Evolutionary conservation across 495 filamentous ascomycete genomes (phyloP).

Genomic region (Penicillium bovifimosum): DNA sequence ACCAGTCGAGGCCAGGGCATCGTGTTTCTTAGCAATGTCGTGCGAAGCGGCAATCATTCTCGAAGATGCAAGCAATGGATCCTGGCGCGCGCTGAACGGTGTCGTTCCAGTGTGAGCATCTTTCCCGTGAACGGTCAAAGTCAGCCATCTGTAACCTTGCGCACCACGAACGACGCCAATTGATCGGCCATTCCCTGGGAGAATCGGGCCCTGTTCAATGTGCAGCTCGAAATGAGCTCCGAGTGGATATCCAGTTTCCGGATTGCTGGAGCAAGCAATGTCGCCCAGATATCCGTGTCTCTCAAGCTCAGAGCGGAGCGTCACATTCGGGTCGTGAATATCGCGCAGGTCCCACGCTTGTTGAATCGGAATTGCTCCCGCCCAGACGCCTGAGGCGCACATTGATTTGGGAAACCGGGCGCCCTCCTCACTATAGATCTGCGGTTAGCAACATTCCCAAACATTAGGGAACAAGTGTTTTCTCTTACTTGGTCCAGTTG

Average conservation of each 20-base stretch:
- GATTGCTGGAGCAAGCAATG: conserved; percentile 34
- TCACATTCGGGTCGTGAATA: conserved; percentile 49
- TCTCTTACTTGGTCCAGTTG: conserved; percentile 64
- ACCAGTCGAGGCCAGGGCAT: conserved; percentile 60
- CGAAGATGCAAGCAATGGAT: conserved; percentile 59
- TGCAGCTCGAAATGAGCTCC: conserved; percentile 76
- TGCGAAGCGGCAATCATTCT: conserved; percentile 62
- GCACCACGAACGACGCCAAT: conserved; percentile 66
- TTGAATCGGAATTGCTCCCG: conserved; percentile 54
- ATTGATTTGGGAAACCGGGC: conserved; percentile 75
- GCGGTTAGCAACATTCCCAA: conserved; percentile 17
- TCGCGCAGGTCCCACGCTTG: conserved; percentile 53
- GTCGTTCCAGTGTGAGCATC: conserved; percentile 75
- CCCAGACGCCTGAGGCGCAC: conserved; percentile 70
- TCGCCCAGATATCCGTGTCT: conserved; percentile 63
- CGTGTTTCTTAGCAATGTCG: conserved; percentile 46
- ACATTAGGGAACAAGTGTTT: not conserved
- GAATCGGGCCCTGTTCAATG: conserved; percentile 72
- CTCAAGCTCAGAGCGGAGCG: conserved; percentile 49
- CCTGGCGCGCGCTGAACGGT: conserved; percentile 44
- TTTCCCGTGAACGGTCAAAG: conserved; percentile 52
- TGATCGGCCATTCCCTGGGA: conserved; percentile 50
- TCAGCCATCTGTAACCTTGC: conserved; percentile 58
- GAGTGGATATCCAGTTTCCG: conserved; percentile 34
- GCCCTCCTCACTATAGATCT: conserved; percentile 55